These are phyloP conservation scores for Tricholoma sp. DNA, from an alignment of 768 basidiomycete genomes.

Conservation along the genomic window DNA sequence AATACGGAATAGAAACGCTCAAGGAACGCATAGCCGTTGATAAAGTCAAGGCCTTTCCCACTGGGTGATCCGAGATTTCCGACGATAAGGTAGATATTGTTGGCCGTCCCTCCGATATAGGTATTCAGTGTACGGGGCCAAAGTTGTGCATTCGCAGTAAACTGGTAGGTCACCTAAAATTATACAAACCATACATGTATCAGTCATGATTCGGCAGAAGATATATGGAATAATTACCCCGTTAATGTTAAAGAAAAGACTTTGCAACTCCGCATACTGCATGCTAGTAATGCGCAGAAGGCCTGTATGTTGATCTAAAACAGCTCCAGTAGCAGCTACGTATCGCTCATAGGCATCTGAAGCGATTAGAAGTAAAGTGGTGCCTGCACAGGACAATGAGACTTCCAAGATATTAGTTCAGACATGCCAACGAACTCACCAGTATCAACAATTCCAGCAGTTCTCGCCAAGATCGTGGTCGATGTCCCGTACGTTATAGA, in stretches of 20 bases:
- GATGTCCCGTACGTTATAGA: conserved; percentile 42
- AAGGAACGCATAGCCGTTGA: conserved; percentile 50
- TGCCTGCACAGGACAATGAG: conserved; percentile 23
- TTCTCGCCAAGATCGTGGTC: conserved; percentile 37
- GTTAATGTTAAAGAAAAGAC: conserved; percentile 51
- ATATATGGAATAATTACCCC: conserved; percentile 29
- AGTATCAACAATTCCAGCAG: conserved; percentile 59
- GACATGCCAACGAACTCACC: conserved; percentile 20
- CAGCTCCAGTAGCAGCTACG: conserved; percentile 39
- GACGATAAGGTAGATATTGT: conserved; percentile 30
- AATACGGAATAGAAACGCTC: conserved; percentile 64
- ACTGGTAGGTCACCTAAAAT: conserved; percentile 27
- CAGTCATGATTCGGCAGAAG: not conserved
- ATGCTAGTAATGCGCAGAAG: conserved; percentile 46
- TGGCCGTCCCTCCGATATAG: conserved; percentile 25
- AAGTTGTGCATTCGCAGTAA: conserved; percentile 35
- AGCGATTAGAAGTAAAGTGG: conserved; percentile 48
- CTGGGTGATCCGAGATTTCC: conserved; percentile 32
- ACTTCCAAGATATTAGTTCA: not conserved
- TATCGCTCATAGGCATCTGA: conserved; percentile 42
- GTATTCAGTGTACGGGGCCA: conserved; percentile 32
- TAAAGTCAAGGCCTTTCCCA: conserved; percentile 50
- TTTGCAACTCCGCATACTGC: conserved; percentile 49
- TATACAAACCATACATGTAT: not conserved
- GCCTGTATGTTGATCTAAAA: conserved; percentile 35